Percentiles rank a stretch among this genome's conserved stretches.
These are phyloP conservation scores for Macroventuria anomochaeta DNA, from an alignment of 2,329 filamentous ascomycete species.

Conservation along the genomic window DNA sequence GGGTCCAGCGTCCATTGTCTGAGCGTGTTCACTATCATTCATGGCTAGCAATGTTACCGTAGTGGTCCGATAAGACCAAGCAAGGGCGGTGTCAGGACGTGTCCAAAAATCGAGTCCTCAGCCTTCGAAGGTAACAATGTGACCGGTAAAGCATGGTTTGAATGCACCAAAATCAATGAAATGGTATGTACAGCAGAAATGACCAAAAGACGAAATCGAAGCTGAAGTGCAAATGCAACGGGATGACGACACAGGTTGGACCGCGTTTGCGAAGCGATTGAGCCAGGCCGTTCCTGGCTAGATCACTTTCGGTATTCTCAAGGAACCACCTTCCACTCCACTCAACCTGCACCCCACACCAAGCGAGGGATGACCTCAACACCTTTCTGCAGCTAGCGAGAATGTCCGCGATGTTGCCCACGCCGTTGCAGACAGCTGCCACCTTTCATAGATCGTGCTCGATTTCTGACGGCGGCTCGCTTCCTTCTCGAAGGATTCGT, in stretches of 20 bases:
- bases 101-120: constrained; percentile 31
- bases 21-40: constrained; percentile 29
- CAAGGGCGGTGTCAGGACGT: constrained; percentile 38
- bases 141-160: constrained; percentile 28
- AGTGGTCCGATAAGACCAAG: constrained; percentile 32
- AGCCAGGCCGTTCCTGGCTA: constrained; percentile 9
- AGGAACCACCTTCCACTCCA: constrained; percentile 4
- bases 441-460: constrained; percentile 11
- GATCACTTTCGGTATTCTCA: constrained; percentile 10
- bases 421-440: constrained; percentile 11
- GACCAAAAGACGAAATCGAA: not conserved
- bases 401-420: constrained; percentile 5
- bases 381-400: constrained; percentile 5
- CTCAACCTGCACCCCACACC: constrained; percentile 10
- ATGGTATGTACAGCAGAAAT: not conserved
- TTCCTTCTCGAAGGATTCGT: constrained; percentile 12
- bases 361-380: constrained; percentile 12
- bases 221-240: not conserved
- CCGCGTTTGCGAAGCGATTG: constrained; percentile 1
- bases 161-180: constrained; percentile 8
- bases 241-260: constrained; percentile 25
- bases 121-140: constrained; percentile 21
- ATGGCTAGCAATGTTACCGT: constrained; percentile 28
- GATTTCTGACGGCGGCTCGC: constrained; percentile 8
- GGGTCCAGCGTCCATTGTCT: constrained; percentile 25